These are phyloP conservation scores for Purshia tridentata DNA, from an alignment of 306 rosid genomes.

Conservation along the genomic window DNA sequence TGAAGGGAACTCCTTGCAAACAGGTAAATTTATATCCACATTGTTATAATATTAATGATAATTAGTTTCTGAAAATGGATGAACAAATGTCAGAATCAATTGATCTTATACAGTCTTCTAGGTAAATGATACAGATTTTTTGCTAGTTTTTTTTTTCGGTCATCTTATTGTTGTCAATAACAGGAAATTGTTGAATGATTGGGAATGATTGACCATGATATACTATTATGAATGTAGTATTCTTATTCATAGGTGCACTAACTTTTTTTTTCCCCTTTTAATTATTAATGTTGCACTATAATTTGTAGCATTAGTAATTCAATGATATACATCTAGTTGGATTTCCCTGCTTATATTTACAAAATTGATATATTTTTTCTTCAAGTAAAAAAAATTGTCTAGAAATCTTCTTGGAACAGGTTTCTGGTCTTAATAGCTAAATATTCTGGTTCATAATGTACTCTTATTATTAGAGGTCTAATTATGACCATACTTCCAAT, in stretches of 20 bases:
- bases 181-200: not conserved
- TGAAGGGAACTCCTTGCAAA: conserved; percentile 76
- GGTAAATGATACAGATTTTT: not conserved
- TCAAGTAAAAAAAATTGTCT: not conserved
- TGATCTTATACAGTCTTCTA: not conserved
- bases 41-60: not conserved
- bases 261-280: not conserved
- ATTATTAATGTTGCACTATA: not conserved
- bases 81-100: not conserved
- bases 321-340: not conserved
- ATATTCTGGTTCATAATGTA: not conserved
- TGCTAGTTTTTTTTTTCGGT: too few relatives aligned
- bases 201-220: not conserved
- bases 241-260: not conserved
- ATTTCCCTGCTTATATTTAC: not conserved
- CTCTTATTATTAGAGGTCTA: not conserved
- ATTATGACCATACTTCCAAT: not conserved
- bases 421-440: not conserved
- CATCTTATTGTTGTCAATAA: not conserved
- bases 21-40: conserved; percentile 50
- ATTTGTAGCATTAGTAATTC: not conserved
- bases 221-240: not conserved
- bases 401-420: not conserved
- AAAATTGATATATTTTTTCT: not conserved
- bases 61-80: not conserved